A percentile compares a stretch with the other conserved stretches of the same genome.
These are phyloP conservation scores for Aethionema arabicum DNA, from an alignment of 345 rosid genomes.

Conservation along the genomic window DNA sequence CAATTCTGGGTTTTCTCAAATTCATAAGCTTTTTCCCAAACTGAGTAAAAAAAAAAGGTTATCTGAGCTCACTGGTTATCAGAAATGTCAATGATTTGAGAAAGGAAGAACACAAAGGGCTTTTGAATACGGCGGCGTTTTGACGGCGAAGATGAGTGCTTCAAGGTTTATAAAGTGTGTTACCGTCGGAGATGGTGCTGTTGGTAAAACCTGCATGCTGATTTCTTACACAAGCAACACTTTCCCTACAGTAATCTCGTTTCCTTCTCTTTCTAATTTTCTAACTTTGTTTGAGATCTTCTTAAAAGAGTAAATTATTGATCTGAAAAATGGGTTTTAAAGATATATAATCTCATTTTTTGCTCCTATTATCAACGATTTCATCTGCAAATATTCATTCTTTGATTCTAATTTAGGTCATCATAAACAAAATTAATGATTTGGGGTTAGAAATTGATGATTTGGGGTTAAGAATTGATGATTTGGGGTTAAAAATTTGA, in stretches of 20 bases:
- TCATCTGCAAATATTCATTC: neutral
- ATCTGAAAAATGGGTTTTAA: neutral
- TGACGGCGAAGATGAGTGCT: slow-evolving; percentile 35
- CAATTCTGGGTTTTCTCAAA: slow-evolving; percentile 6
- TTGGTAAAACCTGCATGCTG: slow-evolving; percentile 89
- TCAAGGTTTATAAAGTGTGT: slow-evolving; percentile 89
- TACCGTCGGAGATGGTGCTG: slow-evolving; percentile 93
- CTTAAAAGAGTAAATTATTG: neutral
- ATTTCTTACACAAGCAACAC: slow-evolving; percentile 89
- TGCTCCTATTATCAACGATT: slow-evolving; percentile 2
- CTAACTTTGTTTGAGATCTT: slow-evolving; percentile 1
- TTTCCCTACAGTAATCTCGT: slow-evolving; percentile 60
- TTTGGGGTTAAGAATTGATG: slow-evolving; percentile 6
- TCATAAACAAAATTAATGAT: neutral
- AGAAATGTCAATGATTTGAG: slow-evolving; percentile 22
- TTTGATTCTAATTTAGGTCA: neutral
- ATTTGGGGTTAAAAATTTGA: no score
- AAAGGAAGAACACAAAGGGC: neutral
- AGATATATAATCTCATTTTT: neutral
- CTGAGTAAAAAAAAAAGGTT: neutral
- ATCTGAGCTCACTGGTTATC: neutral
- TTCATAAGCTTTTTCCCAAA: slow-evolving; percentile 20
- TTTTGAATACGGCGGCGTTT: neutral
- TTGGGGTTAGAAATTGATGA: slow-evolving; percentile 1
- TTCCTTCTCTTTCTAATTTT: slow-evolving; percentile 6